A percentile compares a stretch with the other conserved stretches of the same genome.
Conservation (phyloP, 495 filamentous ascomycete genomes). For the Aspergillus sclerotiicarbonarius region DNA sequence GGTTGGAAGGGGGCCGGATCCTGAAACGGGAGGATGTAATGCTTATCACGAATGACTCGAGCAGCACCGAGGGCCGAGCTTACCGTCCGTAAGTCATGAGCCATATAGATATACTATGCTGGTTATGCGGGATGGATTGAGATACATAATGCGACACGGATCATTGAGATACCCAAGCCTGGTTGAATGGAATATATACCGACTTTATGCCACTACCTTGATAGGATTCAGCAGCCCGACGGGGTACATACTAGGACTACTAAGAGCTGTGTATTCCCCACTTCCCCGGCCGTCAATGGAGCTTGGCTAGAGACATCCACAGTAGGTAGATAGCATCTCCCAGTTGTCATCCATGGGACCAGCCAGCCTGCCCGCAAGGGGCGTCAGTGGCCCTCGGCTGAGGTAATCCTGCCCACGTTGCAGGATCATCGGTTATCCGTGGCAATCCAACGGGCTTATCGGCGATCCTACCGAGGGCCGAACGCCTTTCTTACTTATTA, state of each 20-base stretch:
- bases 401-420: background rate
- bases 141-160: too few relatives aligned
- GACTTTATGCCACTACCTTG: too few relatives aligned
- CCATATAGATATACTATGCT: too few relatives aligned
- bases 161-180: too few relatives aligned
- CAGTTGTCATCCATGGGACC: background rate
- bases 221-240: too few relatives aligned
- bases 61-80: background rate
- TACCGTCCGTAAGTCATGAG: background rate
- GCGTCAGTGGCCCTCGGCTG: background rate
- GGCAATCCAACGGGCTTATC: constrained; percentile 2
- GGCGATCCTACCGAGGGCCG: constrained; percentile 1
- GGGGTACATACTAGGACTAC: too few relatives aligned
- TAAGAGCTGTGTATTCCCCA: too few relatives aligned
- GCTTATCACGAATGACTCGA: background rate
- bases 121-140: too few relatives aligned
- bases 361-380: background rate
- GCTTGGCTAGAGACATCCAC: background rate
- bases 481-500: background rate
- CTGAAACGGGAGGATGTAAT: background rate
- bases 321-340: too few relatives aligned
- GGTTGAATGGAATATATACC: too few relatives aligned
- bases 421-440: constrained; percentile 3
- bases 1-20: background rate
- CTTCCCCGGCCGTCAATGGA: background rate